Evolutionary conservation across 2,329 filamentous ascomycete genomes (phyloP).

Genomic region (Calonectria multiphialidica): DNA sequence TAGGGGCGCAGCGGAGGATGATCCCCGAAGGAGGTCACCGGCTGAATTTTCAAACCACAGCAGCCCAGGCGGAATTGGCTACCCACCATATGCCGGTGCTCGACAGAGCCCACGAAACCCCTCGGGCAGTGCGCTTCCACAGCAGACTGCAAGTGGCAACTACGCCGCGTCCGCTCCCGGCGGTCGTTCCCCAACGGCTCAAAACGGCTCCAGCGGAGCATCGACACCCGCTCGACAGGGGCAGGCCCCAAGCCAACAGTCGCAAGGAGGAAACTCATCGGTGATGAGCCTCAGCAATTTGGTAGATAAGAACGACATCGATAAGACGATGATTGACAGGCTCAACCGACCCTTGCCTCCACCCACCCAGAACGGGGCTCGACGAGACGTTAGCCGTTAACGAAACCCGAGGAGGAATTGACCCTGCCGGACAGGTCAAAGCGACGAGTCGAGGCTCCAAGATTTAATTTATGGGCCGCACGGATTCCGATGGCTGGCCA

Average conservation of each 20-base stretch:
- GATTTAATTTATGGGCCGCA: conserved; percentile 25
- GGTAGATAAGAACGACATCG: conserved; percentile 66
- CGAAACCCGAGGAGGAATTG: conserved; percentile 30
- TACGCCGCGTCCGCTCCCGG: conserved; percentile 44
- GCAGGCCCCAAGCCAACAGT: conserved; percentile 32
- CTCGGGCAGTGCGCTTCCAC: conserved; percentile 45
- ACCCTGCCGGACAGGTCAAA: conserved; percentile 44
- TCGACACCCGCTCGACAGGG: conserved; percentile 50
- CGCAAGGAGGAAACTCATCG: conserved; percentile 48
- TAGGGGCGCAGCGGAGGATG: conserved; percentile 58
- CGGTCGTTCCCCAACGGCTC: conserved; percentile 52
- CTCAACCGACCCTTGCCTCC: conserved; percentile 53
- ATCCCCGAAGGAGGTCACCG: conserved; percentile 63
- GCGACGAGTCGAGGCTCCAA: conserved; percentile 27
- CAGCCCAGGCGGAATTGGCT: conserved; percentile 58
- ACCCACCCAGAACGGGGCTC: conserved; percentile 29
- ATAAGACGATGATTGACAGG: conserved; percentile 66
- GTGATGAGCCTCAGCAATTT: conserved; percentile 67
- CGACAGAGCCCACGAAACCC: conserved; percentile 55
- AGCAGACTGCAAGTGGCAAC: conserved; percentile 43
- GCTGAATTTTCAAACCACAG: conserved; percentile 61
- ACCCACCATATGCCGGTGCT: conserved; percentile 52
- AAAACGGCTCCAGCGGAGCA: conserved; percentile 51
- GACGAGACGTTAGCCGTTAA: conserved; percentile 38
- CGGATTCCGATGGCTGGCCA: conserved; percentile 22